Evolutionary conservation across 192 early-diverging fungal genomes (phyloP).

Genomic region (Coemansia sp.): DNA sequence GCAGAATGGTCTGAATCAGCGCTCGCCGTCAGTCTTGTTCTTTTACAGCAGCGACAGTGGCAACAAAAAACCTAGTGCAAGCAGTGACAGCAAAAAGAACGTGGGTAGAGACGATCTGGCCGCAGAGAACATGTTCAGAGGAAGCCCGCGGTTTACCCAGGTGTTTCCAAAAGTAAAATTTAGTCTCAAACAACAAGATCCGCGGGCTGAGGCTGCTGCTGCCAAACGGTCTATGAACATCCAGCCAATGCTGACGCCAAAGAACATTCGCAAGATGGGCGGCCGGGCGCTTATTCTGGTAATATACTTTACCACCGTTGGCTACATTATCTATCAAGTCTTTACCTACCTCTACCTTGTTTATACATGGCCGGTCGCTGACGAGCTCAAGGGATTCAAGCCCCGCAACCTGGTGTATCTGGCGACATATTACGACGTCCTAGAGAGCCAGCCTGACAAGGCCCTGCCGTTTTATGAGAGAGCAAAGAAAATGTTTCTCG

Average conservation of each 20-base stretch:
- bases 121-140: slow-evolving; percentile 29
- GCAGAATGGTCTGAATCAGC: neutral
- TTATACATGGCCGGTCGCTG: slow-evolving; percentile 26
- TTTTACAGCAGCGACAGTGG: neutral
- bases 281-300: slow-evolving; percentile 4
- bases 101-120: neutral
- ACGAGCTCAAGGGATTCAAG: slow-evolving; percentile 11
- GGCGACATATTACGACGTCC: slow-evolving; percentile 34
- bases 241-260: slow-evolving; percentile 10
- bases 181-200: neutral
- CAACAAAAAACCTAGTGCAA: neutral
- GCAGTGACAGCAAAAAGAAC: neutral
- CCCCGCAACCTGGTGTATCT: slow-evolving; percentile 28
- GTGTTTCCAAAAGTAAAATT: slow-evolving; percentile 9
- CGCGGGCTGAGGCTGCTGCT: neutral
- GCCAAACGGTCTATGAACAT: neutral
- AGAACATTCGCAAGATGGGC: slow-evolving; percentile 12
- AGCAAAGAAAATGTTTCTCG: slow-evolving; percentile 18
- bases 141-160: slow-evolving; percentile 39
- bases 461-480: slow-evolving; percentile 23
- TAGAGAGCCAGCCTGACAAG: slow-evolving; percentile 13
- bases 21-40: too few species aligned
- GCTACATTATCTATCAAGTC: slow-evolving; percentile 19
- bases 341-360: slow-evolving; percentile 32
- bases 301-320: neutral